These are phyloP conservation scores for Hymenoscyphus fraxineus DNA, from an alignment of 2,329 filamentous ascomycete species.

Conservation along the genomic window DNA sequence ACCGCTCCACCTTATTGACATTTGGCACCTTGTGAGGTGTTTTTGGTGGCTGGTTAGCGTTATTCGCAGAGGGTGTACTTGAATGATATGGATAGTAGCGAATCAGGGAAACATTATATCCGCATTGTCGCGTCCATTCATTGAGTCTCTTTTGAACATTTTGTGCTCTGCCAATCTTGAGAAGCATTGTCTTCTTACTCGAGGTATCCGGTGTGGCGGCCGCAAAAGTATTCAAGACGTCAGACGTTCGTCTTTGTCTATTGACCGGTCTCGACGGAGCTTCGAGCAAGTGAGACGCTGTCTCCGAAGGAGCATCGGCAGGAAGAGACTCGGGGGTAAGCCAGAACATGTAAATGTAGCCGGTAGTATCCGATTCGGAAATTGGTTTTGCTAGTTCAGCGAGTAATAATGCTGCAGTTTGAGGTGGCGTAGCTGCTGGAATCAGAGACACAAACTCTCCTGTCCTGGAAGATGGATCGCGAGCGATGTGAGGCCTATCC, in stretches of 20 bases:
- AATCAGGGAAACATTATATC: slow-evolving; percentile 80
- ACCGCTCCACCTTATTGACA: slow-evolving; percentile 79
- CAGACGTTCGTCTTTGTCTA: slow-evolving; percentile 46
- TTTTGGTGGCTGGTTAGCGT: slow-evolving; percentile 28
- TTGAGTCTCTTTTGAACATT: slow-evolving; percentile 91
- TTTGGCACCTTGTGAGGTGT: slow-evolving; percentile 72
- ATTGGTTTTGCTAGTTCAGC: slow-evolving; percentile 74
- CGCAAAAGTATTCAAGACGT: slow-evolving; percentile 52
- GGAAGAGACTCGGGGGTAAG: slow-evolving; percentile 65
- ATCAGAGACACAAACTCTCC: slow-evolving; percentile 62
- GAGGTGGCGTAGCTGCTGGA: slow-evolving; percentile 60
- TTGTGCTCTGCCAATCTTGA: slow-evolving; percentile 64
- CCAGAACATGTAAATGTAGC: slow-evolving; percentile 99
- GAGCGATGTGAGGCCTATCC: slow-evolving; percentile 26
- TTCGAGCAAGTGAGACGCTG: slow-evolving; percentile 55
- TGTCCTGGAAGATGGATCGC: slow-evolving; percentile 34
- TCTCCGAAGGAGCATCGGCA: slow-evolving; percentile 52
- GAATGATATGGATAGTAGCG: slow-evolving; percentile 82
- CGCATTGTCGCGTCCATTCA: slow-evolving; percentile 91
- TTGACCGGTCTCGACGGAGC: slow-evolving; percentile 42
- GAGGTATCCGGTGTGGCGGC: slow-evolving; percentile 29
- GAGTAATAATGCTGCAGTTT: slow-evolving; percentile 67
- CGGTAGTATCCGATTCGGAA: slow-evolving; percentile 70
- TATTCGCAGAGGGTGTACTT: slow-evolving; percentile 17
- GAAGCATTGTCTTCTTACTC: slow-evolving; percentile 56